Evolutionary conservation across 371 early-diverging fungal species (phyloP).

Genomic region (Rhizopus sp.): DNA sequence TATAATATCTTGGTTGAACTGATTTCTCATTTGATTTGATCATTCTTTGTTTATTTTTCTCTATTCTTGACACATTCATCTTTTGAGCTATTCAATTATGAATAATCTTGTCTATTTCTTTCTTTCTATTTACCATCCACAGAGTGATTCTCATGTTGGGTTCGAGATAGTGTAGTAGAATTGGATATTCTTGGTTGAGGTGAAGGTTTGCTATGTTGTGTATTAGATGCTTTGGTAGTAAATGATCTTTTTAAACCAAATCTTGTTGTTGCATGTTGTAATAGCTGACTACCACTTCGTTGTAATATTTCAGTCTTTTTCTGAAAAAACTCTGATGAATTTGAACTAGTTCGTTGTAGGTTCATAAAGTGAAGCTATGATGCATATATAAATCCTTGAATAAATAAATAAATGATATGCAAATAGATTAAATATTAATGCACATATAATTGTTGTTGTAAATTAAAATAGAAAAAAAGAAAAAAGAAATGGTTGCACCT

Average conservation of each 20-base stretch:
- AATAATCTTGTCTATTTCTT: neutral
- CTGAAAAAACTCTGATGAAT: neutral
- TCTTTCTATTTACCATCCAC: neutral
- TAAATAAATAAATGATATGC: neutral
- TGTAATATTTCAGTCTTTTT: constrained; percentile 10
- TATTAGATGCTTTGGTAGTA: constrained; percentile 12
- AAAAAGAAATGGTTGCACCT: neutral
- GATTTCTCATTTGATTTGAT: neutral
- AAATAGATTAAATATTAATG: too few species aligned
- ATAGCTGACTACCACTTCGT: constrained; percentile 17
- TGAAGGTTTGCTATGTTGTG: constrained; percentile 2
- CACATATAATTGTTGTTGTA: too few species aligned
- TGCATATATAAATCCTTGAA: constrained; percentile 3
- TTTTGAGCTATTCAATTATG: neutral
- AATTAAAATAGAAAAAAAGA: too few species aligned
- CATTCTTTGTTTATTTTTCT: neutral
- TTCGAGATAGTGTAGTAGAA: constrained; percentile 4
- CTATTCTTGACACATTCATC: neutral
- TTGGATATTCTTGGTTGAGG: constrained; percentile 9
- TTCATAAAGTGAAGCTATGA: neutral
- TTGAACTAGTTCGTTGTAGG: neutral
- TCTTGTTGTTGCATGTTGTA: constrained; percentile 18
- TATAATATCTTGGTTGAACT: constrained; percentile 40
- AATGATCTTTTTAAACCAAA: constrained; percentile 20
- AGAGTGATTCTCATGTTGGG: neutral